These are phyloP conservation scores for Wallacemonas sp. DNA, from an alignment of 208 protist genomes.

Conservation along the genomic window DNA sequence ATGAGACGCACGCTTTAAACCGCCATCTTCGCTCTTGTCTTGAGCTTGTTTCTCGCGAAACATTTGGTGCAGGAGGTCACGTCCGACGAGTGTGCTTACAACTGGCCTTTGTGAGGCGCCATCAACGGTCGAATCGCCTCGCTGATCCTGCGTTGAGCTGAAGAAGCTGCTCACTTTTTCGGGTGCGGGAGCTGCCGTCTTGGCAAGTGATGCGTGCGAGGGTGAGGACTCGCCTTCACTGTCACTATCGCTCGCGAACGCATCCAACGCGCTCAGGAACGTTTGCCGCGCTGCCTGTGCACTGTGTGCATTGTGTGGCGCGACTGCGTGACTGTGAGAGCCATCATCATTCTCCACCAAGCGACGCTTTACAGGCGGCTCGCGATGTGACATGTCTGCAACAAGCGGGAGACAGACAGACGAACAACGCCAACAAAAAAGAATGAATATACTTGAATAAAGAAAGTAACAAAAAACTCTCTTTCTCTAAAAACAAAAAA, in stretches of 20 bases:
- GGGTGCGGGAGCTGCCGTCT: neutral
- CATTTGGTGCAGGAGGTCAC: conserved; percentile 56
- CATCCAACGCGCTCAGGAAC: conserved; percentile 33
- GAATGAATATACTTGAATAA: too few relatives aligned
- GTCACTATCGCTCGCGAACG: conserved; percentile 49
- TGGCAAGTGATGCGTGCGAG: too few relatives aligned
- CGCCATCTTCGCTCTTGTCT: too few relatives aligned
- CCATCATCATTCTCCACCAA: neutral
- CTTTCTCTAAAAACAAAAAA: neutral
- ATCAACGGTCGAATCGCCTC: neutral
- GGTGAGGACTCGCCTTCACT: conserved; percentile 23
- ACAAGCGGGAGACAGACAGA: conserved; percentile 10
- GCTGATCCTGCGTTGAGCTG: neutral
- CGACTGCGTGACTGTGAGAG: neutral
- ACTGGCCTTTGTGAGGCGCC: neutral
- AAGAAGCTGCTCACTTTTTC: neutral
- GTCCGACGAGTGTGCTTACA: conserved; percentile 28
- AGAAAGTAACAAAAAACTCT: too few relatives aligned
- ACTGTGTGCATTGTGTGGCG: neutral
- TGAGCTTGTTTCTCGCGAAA: conserved; percentile 18
- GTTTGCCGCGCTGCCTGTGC: conserved; percentile 20
- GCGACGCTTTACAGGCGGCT: conserved; percentile 15
- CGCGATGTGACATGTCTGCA: neutral
- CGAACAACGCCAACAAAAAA: too few relatives aligned
- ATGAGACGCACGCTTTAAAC: too few relatives aligned